phyloP scores from a whole-genome alignment of 805 yeast genomes.

The Yamadazyma sp. region DNA sequence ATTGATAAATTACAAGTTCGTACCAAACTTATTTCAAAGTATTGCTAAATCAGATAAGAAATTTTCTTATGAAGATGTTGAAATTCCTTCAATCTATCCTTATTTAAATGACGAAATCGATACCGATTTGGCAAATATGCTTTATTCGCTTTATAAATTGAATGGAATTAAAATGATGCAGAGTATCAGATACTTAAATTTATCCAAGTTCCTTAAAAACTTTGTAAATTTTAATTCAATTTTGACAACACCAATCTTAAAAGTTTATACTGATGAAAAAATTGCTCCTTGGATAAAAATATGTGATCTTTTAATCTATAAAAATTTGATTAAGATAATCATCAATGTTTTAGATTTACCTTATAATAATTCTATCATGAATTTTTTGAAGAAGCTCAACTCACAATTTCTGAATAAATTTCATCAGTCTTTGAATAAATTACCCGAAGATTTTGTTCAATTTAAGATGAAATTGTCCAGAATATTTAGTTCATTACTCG shows the following conservation, averaged over 20 bases:
- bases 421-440: constrained; percentile 20
- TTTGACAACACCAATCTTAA: constrained; percentile 61
- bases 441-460: constrained; percentile 50
- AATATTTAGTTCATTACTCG: constrained; percentile 35
- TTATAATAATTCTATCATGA: constrained; percentile 51
- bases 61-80: constrained; percentile 17
- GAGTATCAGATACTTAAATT: constrained; percentile 62
- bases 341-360: constrained; percentile 54
- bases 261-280: constrained; percentile 49
- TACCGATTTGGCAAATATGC: constrained; percentile 56
- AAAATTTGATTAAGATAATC: constrained; percentile 52
- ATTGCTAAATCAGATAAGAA: constrained; percentile 16
- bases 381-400: constrained; percentile 39
- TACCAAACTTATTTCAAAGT: constrained; percentile 25
- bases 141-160: constrained; percentile 58
- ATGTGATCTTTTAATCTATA: constrained; percentile 66
- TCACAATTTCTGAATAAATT: neutral
- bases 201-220: constrained; percentile 55
- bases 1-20: constrained; percentile 15
- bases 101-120: constrained; percentile 47
- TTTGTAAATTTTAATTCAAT: constrained; percentile 51
- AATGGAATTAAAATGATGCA: constrained; percentile 67
- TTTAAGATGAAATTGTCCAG: constrained; percentile 54
- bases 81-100: constrained; percentile 38
- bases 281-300: constrained; percentile 60